Base-by-base conservation (phyloP, 106 monocot species). In the Dioscorea zingiberensis region DNA sequence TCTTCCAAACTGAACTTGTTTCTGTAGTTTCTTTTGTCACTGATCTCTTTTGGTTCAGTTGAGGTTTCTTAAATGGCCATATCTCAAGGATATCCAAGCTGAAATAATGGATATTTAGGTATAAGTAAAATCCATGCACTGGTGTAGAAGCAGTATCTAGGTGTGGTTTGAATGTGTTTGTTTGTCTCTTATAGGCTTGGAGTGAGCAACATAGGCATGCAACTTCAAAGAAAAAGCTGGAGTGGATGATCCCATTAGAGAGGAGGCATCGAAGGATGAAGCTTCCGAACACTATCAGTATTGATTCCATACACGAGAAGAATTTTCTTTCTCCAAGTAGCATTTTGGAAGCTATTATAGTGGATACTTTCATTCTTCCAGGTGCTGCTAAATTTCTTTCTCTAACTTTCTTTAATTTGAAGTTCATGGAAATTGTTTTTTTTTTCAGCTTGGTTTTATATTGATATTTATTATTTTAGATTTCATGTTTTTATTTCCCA, bases 281-380 rank as follows among this genome's bases (percentile, higher is more conserved):
- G 66, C 64, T 98, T 48, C 74, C 74, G 11, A 78, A 84, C 25
- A 84, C 92, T 0, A 73, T 93, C 49, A 89, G 86, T 5, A 89
- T 98, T 60, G 92, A 98, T 73, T 85, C 86, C 7, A 82, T 98
- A 63, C 74, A 76, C 19, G 97, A 98, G 77, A 98, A 92, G 81
- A 89, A 92, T 73, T 92, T 92, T 60, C 78, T 98, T 16, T 84
- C 84, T 55, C 54, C 58, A 25, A 79, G 19, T 24, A 92, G 86
- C 30, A 67, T 84, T 25, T 65, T 98, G 27, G 97, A 89, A 74
- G 97, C 77, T 25, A 58, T 98, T 29, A 67, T 98, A 47, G n/a
- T 98, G 27, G 81, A 86, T 49, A 76, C 73, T 16, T 93, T 82
- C 71, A 59, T 89, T 75, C 85, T 93, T 68, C 92, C 97, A 75